phyloP scores from a whole-genome alignment of 805 yeast genomes.

The Suhomyces prunicola region DNA sequence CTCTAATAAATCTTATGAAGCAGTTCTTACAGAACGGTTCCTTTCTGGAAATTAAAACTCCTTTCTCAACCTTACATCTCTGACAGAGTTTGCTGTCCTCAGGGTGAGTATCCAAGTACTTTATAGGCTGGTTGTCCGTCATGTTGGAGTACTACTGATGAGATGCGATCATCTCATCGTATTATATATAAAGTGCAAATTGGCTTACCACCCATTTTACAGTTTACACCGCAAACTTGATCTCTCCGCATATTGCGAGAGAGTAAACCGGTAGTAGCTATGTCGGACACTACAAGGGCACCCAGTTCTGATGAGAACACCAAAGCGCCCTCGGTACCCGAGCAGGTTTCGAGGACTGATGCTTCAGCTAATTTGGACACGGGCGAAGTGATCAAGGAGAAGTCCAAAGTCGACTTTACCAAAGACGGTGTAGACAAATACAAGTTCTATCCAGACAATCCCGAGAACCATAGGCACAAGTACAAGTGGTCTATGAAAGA shows the following conservation, averaged over 20 bases:
- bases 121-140: slow-evolving; percentile 9
- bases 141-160: not conserved
- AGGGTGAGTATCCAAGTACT: slow-evolving; percentile 15
- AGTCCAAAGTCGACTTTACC: slow-evolving; percentile 51
- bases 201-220: not conserved
- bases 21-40: slow-evolving; percentile 67
- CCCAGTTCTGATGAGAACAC: not conserved
- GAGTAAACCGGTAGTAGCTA: not conserved
- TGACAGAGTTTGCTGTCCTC: slow-evolving; percentile 30
- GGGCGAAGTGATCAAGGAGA: slow-evolving; percentile 32
- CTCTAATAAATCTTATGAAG: slow-evolving; percentile 66
- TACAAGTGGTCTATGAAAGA: slow-evolving; percentile 69
- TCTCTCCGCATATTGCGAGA: not conserved
- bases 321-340: not conserved
- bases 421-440: slow-evolving; percentile 50
- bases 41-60: slow-evolving; percentile 52
- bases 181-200: not conserved
- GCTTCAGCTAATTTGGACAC: slow-evolving; percentile 8
- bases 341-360: not conserved
- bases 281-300: not conserved
- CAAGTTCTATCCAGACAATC: slow-evolving; percentile 85
- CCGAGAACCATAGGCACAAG: slow-evolving; percentile 67
- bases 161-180: not conserved
- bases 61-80: slow-evolving; percentile 46
- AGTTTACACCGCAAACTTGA: not conserved